Evolutionary conservation across 106 monocot species (phyloP), one percentile per base, ranked within the genome.

Genomic region (Dactylorhiza incarnata): DNA sequence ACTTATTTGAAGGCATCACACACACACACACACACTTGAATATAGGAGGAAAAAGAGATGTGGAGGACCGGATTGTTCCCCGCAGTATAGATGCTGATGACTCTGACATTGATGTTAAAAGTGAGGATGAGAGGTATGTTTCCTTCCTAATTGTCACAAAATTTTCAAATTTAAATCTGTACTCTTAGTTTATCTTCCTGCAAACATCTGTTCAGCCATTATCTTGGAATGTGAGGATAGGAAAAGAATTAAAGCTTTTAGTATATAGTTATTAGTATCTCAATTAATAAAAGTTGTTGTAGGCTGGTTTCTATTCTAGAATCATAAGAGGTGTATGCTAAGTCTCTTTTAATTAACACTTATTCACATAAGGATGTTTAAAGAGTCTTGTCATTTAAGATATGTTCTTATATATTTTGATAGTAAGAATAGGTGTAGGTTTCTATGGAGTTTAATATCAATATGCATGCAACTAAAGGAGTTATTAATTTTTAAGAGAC

Each of bases 41-140:
- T 59, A 66, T 68, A 89, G 97, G 91, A 65, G 48, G 74, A 50
- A 99, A 85, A 77, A 88, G 87, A 77, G 94, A 99, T 25, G 75
- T 83, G 9, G 99, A 99, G 48, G 94, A 99, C 17, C 84, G 90
- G 45, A 86, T 94, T 78, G 78, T 94, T 75, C 94, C 91, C 49
- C 75, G 90, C 49, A 87, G 85, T 67, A 86, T 90, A 7, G 94
- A 99, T 89, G 99, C 94, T 70, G 94, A 99, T 84, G 94, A 99
- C 75, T 92, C 99, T 63, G 99, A 99, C 73, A 84, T 88, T 23
- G 94, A 99, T 58, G 86, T 84, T 71, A 94, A 92, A 79, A 87
- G 87, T 73, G 89, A 90, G 20, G 84, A 91, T 77, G 97, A 94
- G 19, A 99, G 97, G 97, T 91, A n/a, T n/a, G 68, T 72, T 68